Base-by-base conservation (phyloP, 2,329 filamentous ascomycete genomes). In the Herpotrichia juniperi region DNA sequence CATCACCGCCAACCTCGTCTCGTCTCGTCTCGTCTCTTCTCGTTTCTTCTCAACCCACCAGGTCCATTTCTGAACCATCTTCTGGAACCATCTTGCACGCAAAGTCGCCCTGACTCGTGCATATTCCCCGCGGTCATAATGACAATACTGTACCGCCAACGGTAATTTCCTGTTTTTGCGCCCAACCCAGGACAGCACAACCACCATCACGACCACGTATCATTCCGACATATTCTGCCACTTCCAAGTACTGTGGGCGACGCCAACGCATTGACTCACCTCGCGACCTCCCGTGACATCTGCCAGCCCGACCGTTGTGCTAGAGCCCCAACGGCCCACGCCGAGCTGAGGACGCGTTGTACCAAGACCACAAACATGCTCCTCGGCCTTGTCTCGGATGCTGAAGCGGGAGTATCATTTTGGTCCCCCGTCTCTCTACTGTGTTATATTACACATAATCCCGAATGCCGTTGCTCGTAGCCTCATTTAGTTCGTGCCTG, bases 391-490 rank as follows among this genome's bases (percentile, higher is more conserved):
- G 6, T 9, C 19, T 44, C 42, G 42, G 42, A 16, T 30, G 24
- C 25, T 31, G 6, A 14, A 17, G 8, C 9, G 10, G 42, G 42
- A 44, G 4, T 7, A 30, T 32, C 43, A 22, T 16, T 4, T n/a
- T 35, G 16, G 28, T 4, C 3, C 12, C 21, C 30, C 12, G 21
- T 17, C 10, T n/a, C 21, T 40, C 43, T 7, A 25, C 24, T 17
- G 48, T 22, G 10, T 19, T 19, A 3, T n/a, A 42, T 19, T 51
- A 16, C n/a, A 3, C 12, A 42, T 19, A 46, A 16, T 30, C 43
- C 49, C 49, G 44, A 35, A 8, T 51, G 25, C 42, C 46, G 42
- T 30, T 17, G 6, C 28, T 31, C 35, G 30, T 42, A 35, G 11
- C 43, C 25, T 35, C 49, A 40, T 42, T 26, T 11, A 46, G 42